Evolutionary conservation across 78 protist genomes (phyloP).

Genomic region (Planoprotostelium fungivorum): DNA sequence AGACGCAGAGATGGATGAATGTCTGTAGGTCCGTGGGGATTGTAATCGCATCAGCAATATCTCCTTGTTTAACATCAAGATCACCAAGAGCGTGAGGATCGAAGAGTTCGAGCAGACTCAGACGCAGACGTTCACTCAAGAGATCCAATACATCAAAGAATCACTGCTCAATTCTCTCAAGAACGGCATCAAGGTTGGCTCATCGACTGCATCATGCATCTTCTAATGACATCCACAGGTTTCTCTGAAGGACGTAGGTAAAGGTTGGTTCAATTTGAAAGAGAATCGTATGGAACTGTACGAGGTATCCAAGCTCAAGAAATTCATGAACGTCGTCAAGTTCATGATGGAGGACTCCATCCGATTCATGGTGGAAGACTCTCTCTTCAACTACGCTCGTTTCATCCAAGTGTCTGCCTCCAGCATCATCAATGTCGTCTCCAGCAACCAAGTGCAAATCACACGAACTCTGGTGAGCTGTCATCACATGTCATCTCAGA

Average conservation of each 20-base stretch:
- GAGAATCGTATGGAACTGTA: constrained; percentile 62
- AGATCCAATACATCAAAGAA: constrained; percentile 11
- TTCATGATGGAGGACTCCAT: constrained; percentile 80
- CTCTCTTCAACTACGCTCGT: constrained; percentile 14
- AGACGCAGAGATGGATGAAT: not conserved
- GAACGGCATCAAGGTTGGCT: constrained; percentile 11
- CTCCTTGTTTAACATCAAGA: constrained; percentile 12
- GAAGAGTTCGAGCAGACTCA: constrained; percentile 63
- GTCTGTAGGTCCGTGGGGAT: constrained; percentile 28
- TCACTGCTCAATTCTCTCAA: constrained; percentile 7
- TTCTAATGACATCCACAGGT: too few species aligned
- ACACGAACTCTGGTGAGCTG: not conserved
- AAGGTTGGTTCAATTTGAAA: constrained; percentile 84
- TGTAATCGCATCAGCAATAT: constrained; percentile 27
- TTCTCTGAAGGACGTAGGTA: constrained; percentile 46
- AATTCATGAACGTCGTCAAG: constrained; percentile 42
- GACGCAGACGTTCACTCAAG: constrained; percentile 1
- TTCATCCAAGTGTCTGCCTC: constrained; percentile 22
- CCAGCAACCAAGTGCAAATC: not conserved
- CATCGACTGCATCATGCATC: too few species aligned
- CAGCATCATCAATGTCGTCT: not conserved
- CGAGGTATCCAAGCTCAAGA: constrained; percentile 68
- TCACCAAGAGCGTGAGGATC: constrained; percentile 23
- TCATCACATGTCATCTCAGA: not conserved
- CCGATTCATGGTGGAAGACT: constrained; percentile 34